These are phyloP conservation scores for Chytriomyces confervae DNA, from an alignment of 192 early-diverging fungal species.

Conservation along the genomic window DNA sequence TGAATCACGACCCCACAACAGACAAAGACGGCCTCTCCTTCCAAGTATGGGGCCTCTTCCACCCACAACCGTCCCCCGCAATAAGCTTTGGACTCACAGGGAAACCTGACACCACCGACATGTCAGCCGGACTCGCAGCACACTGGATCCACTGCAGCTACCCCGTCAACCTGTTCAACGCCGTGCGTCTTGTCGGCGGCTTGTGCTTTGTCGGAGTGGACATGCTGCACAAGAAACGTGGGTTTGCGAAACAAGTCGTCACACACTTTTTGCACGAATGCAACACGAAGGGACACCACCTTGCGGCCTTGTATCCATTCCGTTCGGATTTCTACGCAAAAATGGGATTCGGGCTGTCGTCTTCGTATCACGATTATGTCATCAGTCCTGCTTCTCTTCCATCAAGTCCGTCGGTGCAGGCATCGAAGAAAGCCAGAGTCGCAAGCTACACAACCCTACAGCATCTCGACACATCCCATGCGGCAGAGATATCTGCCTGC, in stretches of 20 bases:
- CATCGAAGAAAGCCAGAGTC: neutral
- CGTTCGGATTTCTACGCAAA: slow-evolving; percentile 22
- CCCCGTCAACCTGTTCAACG: slow-evolving; percentile 8
- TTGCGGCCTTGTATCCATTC: slow-evolving; percentile 29
- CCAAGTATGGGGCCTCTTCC: neutral
- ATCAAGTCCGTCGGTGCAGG: neutral
- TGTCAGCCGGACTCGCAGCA: slow-evolving; percentile 4
- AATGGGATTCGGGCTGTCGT: slow-evolving; percentile 29
- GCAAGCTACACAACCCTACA: neutral
- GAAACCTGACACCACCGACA: neutral
- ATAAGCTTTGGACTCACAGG: neutral
- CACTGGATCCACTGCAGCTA: slow-evolving; percentile 13
- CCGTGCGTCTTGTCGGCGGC: neutral
- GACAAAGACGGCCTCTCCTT: neutral
- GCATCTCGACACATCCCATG: neutral
- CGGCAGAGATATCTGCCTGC: slow-evolving; percentile 11
- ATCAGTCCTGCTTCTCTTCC: slow-evolving; percentile 15
- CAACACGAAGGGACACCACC: neutral
- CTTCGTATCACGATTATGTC: slow-evolving; percentile 17
- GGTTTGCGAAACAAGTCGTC: slow-evolving; percentile 15
- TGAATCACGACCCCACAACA: neutral
- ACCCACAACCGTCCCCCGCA: neutral
- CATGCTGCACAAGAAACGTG: slow-evolving; percentile 30
- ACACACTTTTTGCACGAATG: slow-evolving; percentile 12
- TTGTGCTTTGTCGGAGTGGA: slow-evolving; percentile 19